Base-by-base conservation (phyloP, 2,329 filamentous ascomycete species). In the Venturiaceae sp. region DNA sequence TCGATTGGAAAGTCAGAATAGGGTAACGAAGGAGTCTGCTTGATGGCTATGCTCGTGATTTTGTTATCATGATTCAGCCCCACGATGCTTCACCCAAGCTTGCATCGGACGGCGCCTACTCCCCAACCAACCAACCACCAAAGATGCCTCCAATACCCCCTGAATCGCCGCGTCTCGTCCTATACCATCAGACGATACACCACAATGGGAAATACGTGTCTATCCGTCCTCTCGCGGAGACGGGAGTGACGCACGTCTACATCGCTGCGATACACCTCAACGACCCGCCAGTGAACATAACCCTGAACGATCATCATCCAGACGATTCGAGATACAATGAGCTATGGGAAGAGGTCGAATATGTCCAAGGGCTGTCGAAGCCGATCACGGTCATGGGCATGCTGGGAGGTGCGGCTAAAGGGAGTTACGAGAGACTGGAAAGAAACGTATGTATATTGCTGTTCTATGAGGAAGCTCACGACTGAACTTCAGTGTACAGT, bases 241-340 rank as follows among this genome's bases (percentile, higher is more conserved):
- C 83, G 5, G 81, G 82, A 8, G 73, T 84, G 54, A 95, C 92
- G 0, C 92, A 96, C 73, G 79, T 96, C 60, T 92, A 95, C 64
- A 74, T 96, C 53, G 90, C 89, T 5, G 91, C 92, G 13, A 83
- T 96, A 60, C 92, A 96, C 72, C 75, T 96, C 64, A 92, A 94
- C 70, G 76, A 76, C 36, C 77, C 80, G 5, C 83, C 88, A 1
- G 77, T 77, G 8, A 78, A 83, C 60, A 80, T 92, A 64, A 89
- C 85, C 0, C 81, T 96, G 63, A 96, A 96, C 71, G 86, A 96
- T 72, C 82, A 90, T 68, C 77, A 78, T 0, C 89, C 89, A 0
- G 74, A 81, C n/a, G 74, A 88, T 64, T 71, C 82, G 4, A 80
- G 83, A 63, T 92, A 87, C 71, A 75, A 82, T 33, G 83, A 83